These are phyloP conservation scores for Citrus unshiu DNA, from an alignment of 345 rosid species.

Conservation along the genomic window DNA sequence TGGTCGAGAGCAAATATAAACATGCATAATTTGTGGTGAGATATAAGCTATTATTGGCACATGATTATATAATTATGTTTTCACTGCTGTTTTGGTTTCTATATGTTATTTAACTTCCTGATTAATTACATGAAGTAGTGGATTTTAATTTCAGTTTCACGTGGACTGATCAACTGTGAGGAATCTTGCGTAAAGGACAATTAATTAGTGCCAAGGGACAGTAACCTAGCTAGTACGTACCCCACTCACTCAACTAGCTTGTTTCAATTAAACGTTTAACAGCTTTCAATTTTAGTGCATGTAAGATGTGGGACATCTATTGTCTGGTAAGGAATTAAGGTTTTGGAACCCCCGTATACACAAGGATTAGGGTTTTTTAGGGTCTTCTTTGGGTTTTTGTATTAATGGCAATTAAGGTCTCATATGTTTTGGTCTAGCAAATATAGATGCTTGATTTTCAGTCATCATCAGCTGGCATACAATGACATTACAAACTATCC, in stretches of 20 bases:
- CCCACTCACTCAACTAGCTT: conserved; percentile 20
- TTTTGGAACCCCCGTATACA: conserved; percentile 10
- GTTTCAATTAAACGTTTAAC: conserved; percentile 28
- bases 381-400: background rate
- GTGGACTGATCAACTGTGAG: conserved; percentile 10
- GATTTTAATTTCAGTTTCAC: background rate
- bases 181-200: conserved; percentile 32
- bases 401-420: background rate
- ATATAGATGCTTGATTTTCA: background rate
- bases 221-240: conserved; percentile 1
- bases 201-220: conserved; percentile 29
- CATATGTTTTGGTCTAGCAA: background rate
- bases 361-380: background rate
- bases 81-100: background rate
- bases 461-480: conserved; percentile 8
- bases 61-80: too few relatives aligned
- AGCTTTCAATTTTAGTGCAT: conserved; percentile 26
- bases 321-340: conserved; percentile 25
- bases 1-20: background rate
- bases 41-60: background rate
- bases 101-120: background rate
- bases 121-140: background rate
- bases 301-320: conserved; percentile 36
- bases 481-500: conserved; percentile 2
- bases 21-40: background rate